Evolutionary conservation across 768 basidiomycete species (phyloP), one percentile per base, ranked within the genome.

Genomic region (Paxillus involutus): DNA sequence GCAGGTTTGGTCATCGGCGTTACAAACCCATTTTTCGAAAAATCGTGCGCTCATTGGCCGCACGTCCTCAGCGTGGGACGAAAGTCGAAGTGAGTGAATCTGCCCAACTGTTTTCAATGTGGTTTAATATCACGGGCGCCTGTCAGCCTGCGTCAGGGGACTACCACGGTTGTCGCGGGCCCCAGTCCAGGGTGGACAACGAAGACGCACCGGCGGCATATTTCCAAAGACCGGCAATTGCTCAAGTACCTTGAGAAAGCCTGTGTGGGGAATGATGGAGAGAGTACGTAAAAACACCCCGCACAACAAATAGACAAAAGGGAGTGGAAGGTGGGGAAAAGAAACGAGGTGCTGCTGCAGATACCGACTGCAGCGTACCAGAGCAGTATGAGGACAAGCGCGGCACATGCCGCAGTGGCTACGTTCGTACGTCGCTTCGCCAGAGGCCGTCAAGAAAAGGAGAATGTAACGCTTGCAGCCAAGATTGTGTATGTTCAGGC

Each of bases 1-100:
- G 70, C 85, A 1, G 93, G 92, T 1, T 68, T 91, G 3, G 60
- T 96, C 6, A 67, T 96, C 3, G 91, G 94, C 9, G 89, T 92
- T 9, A 96, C 94, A 1, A 96, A 95, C 62, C 94, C 94, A 0
- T 85, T 91, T 62, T 88, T 95, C 49, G 85, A 87, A 63, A 83
- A 82, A 48, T 81, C 83, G 1, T 93, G 90, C 63, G 75, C 77
- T 1, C 90, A 94, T 68, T 96, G 91, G 91, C 90, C 91, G 3
- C 91, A 96, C 69, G 70, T 88, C 2, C 71, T 95, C 35, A 89
- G 86, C 50, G 71, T 94, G 36, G 88, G 88, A 24, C 73, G 76
- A 51, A 72, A 72, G 37, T 65, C 65, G 21, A 62, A 64, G 85
- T 86, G 60, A 55, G 77, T 70, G 41, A 40, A 36, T 11, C 33